phyloP scores from a whole-genome alignment of 208 protist species.

The Trypanosoma mega region DNA sequence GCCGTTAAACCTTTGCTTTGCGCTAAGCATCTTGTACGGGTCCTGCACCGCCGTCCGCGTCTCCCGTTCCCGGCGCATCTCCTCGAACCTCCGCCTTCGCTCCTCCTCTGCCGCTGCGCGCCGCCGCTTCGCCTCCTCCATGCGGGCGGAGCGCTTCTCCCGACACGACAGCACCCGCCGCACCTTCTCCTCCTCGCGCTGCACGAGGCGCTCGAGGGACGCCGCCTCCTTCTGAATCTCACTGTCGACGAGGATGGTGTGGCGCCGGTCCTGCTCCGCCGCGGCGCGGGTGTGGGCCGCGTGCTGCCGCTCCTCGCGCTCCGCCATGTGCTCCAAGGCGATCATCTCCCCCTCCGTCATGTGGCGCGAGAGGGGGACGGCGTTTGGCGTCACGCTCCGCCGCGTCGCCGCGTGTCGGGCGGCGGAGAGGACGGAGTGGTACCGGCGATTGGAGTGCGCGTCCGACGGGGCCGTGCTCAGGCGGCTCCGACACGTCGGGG shows the following conservation, averaged over 20 bases:
- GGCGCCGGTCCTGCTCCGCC: slow-evolving; percentile 29
- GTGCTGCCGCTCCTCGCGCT: slow-evolving; percentile 50
- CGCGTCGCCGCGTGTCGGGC: slow-evolving; percentile 35
- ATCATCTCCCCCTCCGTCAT: slow-evolving; percentile 49
- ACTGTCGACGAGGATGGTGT: slow-evolving; percentile 29
- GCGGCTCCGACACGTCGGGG: too few species aligned
- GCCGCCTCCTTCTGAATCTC: slow-evolving; percentile 48
- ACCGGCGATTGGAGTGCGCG: slow-evolving; percentile 28
- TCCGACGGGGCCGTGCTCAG: too few species aligned
- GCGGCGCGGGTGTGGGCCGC: slow-evolving; percentile 34
- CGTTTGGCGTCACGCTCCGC: slow-evolving; percentile 25
- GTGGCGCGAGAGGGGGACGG: background rate
- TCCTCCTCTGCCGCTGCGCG: slow-evolving; percentile 18
- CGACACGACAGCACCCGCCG: slow-evolving; percentile 27
- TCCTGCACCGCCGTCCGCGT: slow-evolving; percentile 15
- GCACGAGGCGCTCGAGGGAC: slow-evolving; percentile 24
- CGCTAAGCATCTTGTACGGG: slow-evolving; percentile 44
- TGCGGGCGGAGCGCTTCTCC: slow-evolving; percentile 7
- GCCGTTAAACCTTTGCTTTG: slow-evolving; percentile 35
- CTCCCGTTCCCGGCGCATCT: slow-evolving; percentile 2
- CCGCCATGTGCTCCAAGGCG: slow-evolving; percentile 56
- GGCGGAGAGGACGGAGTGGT: slow-evolving; percentile 37
- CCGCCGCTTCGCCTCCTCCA: slow-evolving; percentile 30
- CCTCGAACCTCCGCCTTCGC: slow-evolving; percentile 30
- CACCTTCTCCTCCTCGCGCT: slow-evolving; percentile 16